These are phyloP conservation scores for Mycena galericulata DNA, from an alignment of 768 basidiomycete genomes.

Conservation along the genomic window DNA sequence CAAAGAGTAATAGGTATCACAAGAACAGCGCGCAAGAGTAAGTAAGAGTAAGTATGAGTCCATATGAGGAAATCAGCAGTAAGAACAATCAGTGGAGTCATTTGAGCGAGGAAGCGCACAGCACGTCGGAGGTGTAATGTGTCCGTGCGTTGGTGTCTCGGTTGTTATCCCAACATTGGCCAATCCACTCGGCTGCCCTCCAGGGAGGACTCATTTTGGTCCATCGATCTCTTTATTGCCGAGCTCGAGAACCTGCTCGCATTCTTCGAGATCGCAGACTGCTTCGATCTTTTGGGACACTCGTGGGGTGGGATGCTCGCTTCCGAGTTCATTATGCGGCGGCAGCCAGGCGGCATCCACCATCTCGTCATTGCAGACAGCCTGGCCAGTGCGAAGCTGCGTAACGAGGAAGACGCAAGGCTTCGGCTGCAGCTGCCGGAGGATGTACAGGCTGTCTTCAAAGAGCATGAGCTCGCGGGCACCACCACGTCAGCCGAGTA, in stretches of 20 bases:
- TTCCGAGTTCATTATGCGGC: constrained; percentile 38
- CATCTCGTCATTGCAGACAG: constrained; percentile 51
- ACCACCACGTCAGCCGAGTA: constrained; percentile 58
- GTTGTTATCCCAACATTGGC: too few relatives aligned
- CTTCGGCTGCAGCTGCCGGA: constrained; percentile 57
- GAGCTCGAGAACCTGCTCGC: constrained; percentile 20
- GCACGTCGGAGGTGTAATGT: too few relatives aligned
- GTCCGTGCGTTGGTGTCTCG: too few relatives aligned
- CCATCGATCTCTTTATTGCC: constrained; percentile 47
- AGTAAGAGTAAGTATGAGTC: too few relatives aligned
- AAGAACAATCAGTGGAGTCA: too few relatives aligned
- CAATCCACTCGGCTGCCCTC: constrained; percentile 63
- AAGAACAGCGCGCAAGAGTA: too few relatives aligned
- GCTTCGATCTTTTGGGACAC: neutral
- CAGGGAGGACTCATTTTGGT: constrained; percentile 62
- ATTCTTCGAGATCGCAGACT: neutral
- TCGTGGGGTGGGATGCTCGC: constrained; percentile 53
- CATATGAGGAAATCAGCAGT: too few relatives aligned
- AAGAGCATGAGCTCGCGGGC: constrained; percentile 58
- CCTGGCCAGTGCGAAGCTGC: constrained; percentile 51
- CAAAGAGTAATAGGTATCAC: too few relatives aligned
- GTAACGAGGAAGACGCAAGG: constrained; percentile 44
- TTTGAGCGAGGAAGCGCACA: too few relatives aligned
- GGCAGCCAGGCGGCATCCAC: constrained; percentile 10
- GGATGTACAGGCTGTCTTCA: constrained; percentile 50